phyloP scores from a whole-genome alignment of 2,329 filamentous ascomycete genomes.

The Coleophoma eucalyptorum region DNA sequence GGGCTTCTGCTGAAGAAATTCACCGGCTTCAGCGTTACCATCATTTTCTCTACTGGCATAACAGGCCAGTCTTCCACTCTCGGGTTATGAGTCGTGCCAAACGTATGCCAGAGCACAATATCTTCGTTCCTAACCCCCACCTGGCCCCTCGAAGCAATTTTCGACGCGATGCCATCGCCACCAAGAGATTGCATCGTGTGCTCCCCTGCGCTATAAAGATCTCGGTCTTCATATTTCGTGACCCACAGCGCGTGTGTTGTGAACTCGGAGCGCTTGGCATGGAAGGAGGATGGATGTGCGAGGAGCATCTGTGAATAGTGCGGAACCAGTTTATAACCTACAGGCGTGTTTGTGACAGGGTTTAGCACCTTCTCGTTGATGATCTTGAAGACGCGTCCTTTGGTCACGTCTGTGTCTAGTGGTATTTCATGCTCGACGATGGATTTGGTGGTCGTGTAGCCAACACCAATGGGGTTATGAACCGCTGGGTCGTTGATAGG shows the following conservation, averaged over 20 bases:
- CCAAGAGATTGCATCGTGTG: constrained; percentile 27
- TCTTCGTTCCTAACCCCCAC: constrained; percentile 87
- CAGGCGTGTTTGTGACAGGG: constrained; percentile 76
- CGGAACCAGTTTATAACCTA: constrained; percentile 82
- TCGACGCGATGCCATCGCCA: background rate
- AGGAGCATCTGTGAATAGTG: constrained; percentile 73
- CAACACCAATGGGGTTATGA: constrained; percentile 50
- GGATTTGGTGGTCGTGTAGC: constrained; percentile 34
- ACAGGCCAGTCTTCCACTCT: constrained; percentile 84
- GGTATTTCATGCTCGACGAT: constrained; percentile 24
- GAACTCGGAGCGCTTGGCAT: constrained; percentile 88
- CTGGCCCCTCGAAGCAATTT: constrained; percentile 41
- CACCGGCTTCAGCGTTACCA: constrained; percentile 50
- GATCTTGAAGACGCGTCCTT: constrained; percentile 77
- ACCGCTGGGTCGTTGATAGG: constrained; percentile 32
- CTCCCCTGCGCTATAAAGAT: constrained; percentile 28
- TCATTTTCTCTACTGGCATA: constrained; percentile 83
- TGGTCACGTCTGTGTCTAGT: constrained; percentile 40
- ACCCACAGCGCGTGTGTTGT: constrained; percentile 83
- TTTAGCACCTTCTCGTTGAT: constrained; percentile 76
- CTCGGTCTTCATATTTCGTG: constrained; percentile 66
- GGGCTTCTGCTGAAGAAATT: constrained; percentile 48
- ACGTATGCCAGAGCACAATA: constrained; percentile 84
- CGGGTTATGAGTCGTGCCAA: constrained; percentile 83
- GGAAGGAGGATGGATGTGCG: constrained; percentile 73